These are phyloP conservation scores for Lasiodiplodia sp. DNA, from an alignment of 2,329 filamentous ascomycete genomes.

Conservation along the genomic window DNA sequence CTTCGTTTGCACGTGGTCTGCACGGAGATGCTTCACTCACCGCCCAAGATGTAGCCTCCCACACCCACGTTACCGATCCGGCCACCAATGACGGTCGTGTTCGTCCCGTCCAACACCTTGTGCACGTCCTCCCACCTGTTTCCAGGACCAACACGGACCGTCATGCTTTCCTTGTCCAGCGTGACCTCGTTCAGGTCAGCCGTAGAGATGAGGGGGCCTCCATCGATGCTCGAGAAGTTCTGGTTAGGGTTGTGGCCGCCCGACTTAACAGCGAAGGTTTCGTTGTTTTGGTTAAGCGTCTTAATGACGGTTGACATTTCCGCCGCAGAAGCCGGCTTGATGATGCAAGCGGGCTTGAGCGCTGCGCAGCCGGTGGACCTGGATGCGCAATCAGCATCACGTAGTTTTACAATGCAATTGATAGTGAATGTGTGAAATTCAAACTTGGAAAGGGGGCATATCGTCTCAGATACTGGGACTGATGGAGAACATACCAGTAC, in stretches of 20 bases:
- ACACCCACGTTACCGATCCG: constrained; percentile 58
- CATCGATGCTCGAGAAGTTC: constrained; percentile 55
- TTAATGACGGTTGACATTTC: constrained; percentile 63
- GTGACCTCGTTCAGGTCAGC: constrained; percentile 46
- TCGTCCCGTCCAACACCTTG: constrained; percentile 45
- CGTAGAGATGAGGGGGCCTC: constrained; percentile 54
- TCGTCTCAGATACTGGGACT: neutral
- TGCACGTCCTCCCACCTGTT: constrained; percentile 47
- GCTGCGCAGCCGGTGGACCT: constrained; percentile 42
- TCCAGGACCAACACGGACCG: constrained; percentile 43
- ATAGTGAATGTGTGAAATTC: no score
- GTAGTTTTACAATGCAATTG: neutral
- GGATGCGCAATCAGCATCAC: neutral
- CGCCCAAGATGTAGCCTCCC: constrained; percentile 56
- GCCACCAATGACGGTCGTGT: constrained; percentile 54
- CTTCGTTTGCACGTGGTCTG: neutral
- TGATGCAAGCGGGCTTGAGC: constrained; percentile 42
- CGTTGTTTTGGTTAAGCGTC: constrained; percentile 50
- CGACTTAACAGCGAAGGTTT: constrained; percentile 62
- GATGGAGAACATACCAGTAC: constrained; percentile 16
- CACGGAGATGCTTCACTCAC: constrained; percentile 37
- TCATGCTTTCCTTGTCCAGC: constrained; percentile 36
- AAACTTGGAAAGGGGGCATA: no score
- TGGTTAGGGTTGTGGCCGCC: constrained; percentile 59
- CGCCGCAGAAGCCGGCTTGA: constrained; percentile 40